phyloP scores from a whole-genome alignment of 2,329 filamentous ascomycete genomes.

The Fusarium metavorans region DNA sequence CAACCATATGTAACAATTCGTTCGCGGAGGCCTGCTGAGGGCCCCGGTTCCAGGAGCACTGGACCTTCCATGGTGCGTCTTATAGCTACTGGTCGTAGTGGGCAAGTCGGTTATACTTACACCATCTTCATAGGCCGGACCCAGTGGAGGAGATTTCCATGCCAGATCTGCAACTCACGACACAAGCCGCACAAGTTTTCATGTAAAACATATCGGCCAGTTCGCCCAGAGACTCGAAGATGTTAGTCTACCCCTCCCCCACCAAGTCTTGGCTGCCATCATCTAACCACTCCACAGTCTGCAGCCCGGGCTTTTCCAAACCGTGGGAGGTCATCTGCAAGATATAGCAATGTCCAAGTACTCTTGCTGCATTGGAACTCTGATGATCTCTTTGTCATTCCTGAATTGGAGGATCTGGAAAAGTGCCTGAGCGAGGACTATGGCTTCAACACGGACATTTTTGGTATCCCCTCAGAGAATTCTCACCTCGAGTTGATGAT shows the following conservation, averaged over 20 bases:
- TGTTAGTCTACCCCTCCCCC: constrained; percentile 51
- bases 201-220: constrained; percentile 67
- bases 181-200: constrained; percentile 68
- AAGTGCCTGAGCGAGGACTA: constrained; percentile 67
- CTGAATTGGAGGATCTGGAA: constrained; percentile 68
- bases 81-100: not conserved
- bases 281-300: constrained; percentile 54
- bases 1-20: constrained; percentile 66
- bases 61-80: constrained; percentile 61
- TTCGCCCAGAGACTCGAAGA: constrained; percentile 68
- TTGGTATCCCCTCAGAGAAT: constrained; percentile 69
- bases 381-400: constrained; percentile 69
- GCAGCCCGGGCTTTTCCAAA: constrained; percentile 69
- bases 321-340: constrained; percentile 62
- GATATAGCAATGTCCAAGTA: constrained; percentile 67
- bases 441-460: constrained; percentile 68
- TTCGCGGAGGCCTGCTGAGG: constrained; percentile 60
- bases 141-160: constrained; percentile 40
- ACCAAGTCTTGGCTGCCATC: not conserved
- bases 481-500: constrained; percentile 70
- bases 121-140: constrained; percentile 27
- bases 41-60: constrained; percentile 59
- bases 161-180: constrained; percentile 64
- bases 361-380: constrained; percentile 69
- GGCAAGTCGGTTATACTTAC: constrained; percentile 27